Base-by-base conservation (phyloP, 2,329 filamentous ascomycete genomes). In the Huntiella bhutanensis region DNA sequence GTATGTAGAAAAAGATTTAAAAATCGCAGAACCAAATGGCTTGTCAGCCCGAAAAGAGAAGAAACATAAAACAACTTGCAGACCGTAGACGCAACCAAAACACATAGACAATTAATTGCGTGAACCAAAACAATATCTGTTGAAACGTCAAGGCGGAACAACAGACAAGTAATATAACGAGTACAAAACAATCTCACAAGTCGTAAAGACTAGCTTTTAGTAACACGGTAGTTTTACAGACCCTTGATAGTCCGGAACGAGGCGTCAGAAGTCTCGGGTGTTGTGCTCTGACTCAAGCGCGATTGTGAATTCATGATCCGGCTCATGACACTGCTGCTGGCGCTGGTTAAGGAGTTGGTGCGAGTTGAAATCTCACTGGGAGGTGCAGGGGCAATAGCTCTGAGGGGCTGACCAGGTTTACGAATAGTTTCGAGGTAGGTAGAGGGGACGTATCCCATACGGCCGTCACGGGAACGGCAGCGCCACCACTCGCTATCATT, bases 401-500 rank as follows among this genome's bases (percentile, higher is more conserved):
- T 70, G 5, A 65, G 60, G 15, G 41, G 43, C 48, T 48, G 43
- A 22, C 66, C 64, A 16, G 65, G 66, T 43, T 70, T 65, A 55
- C 69, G 68, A 19, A 75, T 66, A 42, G 91, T 73, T 62, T 94
- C 85, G 22, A 98, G 71, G 57, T 95, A 98, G 1, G 86, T 87
- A 1, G 80, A 77, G 2, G 92, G 91, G 4, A 98, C 70, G 58
- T 96, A 98, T 5, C 91, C 91, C 55, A 94, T 79, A 19, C 85
- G 73, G 40, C 86, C 87, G 58, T 96, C 86, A 51, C 91, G 73
- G 11, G 88, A 82, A 47, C 91, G 75, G 63, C 92, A 98, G 53
- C 81, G 77, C 91, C 91, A 98, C 91, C 91, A 98, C 58, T 98
- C 88, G 45, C 82, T 91, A 4, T 85, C 76, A 55, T 91, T 86